These are phyloP conservation scores for Hypomontagnella monticulosa DNA, from an alignment of 495 filamentous ascomycete species.

Conservation along the genomic window DNA sequence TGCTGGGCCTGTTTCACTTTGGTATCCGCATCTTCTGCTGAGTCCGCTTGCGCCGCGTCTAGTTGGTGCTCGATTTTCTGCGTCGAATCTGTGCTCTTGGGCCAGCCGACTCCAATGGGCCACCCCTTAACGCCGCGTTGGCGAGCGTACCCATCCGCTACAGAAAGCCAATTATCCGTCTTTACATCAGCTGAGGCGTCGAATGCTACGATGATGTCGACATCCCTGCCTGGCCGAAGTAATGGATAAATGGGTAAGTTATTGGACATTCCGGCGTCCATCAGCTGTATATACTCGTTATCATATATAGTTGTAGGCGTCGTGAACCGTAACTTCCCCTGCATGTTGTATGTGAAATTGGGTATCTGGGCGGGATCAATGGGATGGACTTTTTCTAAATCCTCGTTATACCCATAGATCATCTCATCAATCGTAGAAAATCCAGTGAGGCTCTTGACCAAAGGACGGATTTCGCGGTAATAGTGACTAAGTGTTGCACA, in stretches of 20 bases:
- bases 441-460: conserved; percentile 76
- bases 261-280: conserved; percentile 98
- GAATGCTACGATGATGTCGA: conserved; percentile 92
- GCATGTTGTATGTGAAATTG: conserved; percentile 85
- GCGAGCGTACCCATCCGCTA: conserved; percentile 88
- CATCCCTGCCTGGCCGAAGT: conserved; percentile 82
- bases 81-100: conserved; percentile 62
- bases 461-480: conserved; percentile 88
- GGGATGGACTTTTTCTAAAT: conserved; percentile 88
- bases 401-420: conserved; percentile 81
- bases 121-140: conserved; percentile 91
- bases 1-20: conserved; percentile 72
- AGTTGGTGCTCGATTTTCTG: conserved; percentile 70
- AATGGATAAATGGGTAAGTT: conserved; percentile 96
- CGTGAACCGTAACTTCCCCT: conserved; percentile 73
- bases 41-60: conserved; percentile 71
- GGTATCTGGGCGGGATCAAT: conserved; percentile 87
- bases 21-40: conserved; percentile 64
- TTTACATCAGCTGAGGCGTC: conserved; percentile 86
- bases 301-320: conserved; percentile 78
- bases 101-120: conserved; percentile 94
- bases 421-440: conserved; percentile 84
- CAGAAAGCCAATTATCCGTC: conserved; percentile 91
- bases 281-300: conserved; percentile 78
- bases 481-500: conserved; percentile 96